Evolutionary conservation across 2,329 filamentous ascomycete genomes (phyloP), one percentile per base, ranked within the genome.

Genomic region (Macrophomina tecta): DNA sequence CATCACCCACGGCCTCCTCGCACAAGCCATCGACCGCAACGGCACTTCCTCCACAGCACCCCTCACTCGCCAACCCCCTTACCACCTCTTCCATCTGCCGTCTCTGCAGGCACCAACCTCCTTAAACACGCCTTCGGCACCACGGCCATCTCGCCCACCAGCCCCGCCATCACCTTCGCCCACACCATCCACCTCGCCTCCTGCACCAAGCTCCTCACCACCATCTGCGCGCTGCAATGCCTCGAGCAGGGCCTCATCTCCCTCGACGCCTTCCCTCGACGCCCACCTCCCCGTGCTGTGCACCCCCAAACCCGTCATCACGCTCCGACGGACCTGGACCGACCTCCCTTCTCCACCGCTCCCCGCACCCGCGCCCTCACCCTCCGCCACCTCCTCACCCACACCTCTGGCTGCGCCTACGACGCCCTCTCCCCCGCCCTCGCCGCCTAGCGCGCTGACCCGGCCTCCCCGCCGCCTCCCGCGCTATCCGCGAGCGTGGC

Each of bases 331-430:
- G 23, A 9, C 7, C 6, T 2, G 7, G 7, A 38, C 36, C 14
- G n/a, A 16, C 16, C 51, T 11, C 12, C 49, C 28, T 16, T 12
- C 49, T 32, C 49, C 23, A 30, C 48, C 53, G 18, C 9, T 14
- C 3, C 12, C 55, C 70, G 52, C 72, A 74, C 51, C 1, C 69
- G 67, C 2, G 72, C 74, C 1, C 76, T 78, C 32, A 77, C 76
- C 0, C 65, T 77, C 2, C 68, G 74, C 3, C 76, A 77, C 28
- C 77, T 87, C 0, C 77, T 87, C 3, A 83, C 82, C 0, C 85
- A 87, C 71, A 82, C 83, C 0, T 74, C 79, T 5, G 85, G 85
- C 2, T 67, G 85, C 0, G 77, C 75, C 1, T 83, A 85, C 70
- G 82, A 84, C 51, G 45, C 76, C 12, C 72, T 74, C 16, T 78